Evolutionary conservation across 2,329 filamentous ascomycete genomes (phyloP).

Genomic region (Phymatotrichopsis omnivora): DNA sequence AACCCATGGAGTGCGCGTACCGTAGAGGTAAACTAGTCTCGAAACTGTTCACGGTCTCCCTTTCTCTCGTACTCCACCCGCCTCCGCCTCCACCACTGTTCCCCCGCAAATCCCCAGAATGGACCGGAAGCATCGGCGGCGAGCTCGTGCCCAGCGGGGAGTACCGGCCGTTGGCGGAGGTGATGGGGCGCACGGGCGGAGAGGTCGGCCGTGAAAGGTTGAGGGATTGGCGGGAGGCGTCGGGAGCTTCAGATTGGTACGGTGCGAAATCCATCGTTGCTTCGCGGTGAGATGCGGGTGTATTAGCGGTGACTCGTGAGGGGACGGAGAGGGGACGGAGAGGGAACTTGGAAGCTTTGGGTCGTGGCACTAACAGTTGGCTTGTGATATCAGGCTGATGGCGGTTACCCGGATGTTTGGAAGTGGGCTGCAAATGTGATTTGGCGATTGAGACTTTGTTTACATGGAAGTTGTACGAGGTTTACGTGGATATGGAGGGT

Average conservation of each 20-base stretch:
- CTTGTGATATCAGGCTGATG: too few relatives aligned
- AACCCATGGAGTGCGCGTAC: conserved; percentile 13
- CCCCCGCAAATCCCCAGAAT: conserved; percentile 26
- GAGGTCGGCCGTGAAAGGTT: conserved; percentile 42
- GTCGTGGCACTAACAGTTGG: too few relatives aligned
- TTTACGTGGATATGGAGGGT: too few relatives aligned
- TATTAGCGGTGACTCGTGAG: not conserved
- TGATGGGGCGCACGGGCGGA: conserved; percentile 48
- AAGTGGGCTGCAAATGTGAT: too few relatives aligned
- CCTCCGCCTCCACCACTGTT: conserved; percentile 34
- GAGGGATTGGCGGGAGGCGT: conserved; percentile 71
- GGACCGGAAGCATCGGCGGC: conserved; percentile 32
- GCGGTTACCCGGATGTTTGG: too few relatives aligned
- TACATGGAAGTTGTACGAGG: too few relatives aligned
- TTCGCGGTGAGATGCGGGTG: conserved; percentile 4
- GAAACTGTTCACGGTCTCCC: conserved; percentile 64
- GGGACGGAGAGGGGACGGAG: too few relatives aligned
- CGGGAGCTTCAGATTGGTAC: conserved; percentile 86
- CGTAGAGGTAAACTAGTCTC: conserved; percentile 81
- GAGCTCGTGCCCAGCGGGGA: conserved; percentile 43
- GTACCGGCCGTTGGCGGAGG: conserved; percentile 42
- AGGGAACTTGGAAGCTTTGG: too few relatives aligned
- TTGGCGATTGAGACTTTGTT: too few relatives aligned
- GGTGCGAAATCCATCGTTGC: conserved; percentile 81
- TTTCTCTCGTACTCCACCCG: conserved; percentile 39